Conservation (phyloP, 371 early-diverging fungal genomes). For the Massospora cicadina region DNA sequence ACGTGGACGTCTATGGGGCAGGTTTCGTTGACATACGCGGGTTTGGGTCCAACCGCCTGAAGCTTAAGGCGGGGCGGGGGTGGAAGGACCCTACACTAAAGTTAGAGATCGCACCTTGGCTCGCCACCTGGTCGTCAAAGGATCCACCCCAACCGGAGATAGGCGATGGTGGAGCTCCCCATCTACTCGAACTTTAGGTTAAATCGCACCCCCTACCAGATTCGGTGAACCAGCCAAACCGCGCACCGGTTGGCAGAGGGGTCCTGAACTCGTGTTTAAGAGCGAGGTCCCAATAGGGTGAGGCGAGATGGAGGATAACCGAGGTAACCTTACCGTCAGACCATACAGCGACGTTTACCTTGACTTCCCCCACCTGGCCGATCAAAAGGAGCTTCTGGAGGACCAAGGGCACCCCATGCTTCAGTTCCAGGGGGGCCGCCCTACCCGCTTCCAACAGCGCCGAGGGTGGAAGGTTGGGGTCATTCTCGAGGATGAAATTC, state of each 20-base stretch:
- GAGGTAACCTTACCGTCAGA: neutral
- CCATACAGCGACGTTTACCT: neutral
- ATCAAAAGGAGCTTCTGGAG: neutral
- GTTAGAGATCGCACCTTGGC: neutral
- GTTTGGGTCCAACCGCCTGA: neutral
- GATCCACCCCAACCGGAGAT: neutral
- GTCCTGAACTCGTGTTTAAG: neutral
- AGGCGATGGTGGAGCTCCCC: neutral
- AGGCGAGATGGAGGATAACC: neutral
- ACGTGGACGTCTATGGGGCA: neutral
- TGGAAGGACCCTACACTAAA: neutral
- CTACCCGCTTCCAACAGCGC: neutral
- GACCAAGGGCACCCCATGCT: neutral
- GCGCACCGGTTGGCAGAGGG: too few relatives aligned
- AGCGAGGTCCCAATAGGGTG: neutral
- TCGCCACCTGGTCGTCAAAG: neutral
- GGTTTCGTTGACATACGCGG: conserved; percentile 1
- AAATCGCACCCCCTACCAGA: too few relatives aligned
- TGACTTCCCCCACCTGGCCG: neutral
- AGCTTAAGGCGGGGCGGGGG: neutral
- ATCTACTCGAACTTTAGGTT: too few relatives aligned
- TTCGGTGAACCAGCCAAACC: too few relatives aligned
- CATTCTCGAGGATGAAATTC: neutral
- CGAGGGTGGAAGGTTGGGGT: neutral
- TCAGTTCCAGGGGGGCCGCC: neutral